Conservation (phyloP, 2,329 filamentous ascomycete genomes). For the Daldinia sp. region DNA sequence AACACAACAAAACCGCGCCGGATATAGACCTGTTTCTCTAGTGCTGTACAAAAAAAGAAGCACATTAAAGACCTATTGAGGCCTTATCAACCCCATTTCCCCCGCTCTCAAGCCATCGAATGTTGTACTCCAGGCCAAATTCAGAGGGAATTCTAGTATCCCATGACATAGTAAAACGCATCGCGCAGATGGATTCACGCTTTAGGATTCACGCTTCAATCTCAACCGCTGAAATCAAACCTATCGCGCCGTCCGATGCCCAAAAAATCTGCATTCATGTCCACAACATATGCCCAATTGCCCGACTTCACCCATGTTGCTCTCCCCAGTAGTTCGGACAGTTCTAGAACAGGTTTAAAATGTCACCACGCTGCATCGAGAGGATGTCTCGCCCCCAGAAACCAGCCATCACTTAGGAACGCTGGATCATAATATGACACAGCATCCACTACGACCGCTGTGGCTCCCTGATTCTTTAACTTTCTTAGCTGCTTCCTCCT, state of each 20-base stretch:
- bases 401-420: not conserved
- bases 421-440: constrained; percentile 46
- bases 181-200: constrained; percentile 13
- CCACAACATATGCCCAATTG: constrained; percentile 31
- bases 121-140: constrained; percentile 16
- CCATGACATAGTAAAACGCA: constrained; percentile 17
- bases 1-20: constrained; percentile 31
- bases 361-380: constrained; percentile 27
- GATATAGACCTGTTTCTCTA: constrained; percentile 19
- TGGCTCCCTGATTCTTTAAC: constrained; percentile 55
- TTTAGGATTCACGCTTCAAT: constrained; percentile 36
- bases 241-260: constrained; percentile 36
- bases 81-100: constrained; percentile 6
- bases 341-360: constrained; percentile 31
- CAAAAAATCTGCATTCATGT: constrained; percentile 28
- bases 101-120: constrained; percentile 2
- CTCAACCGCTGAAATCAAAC: constrained; percentile 21
- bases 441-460: constrained; percentile 45
- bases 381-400: constrained; percentile 13
- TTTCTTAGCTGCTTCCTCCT: constrained; percentile 70
- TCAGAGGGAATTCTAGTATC: constrained; percentile 12
- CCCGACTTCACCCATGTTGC: constrained; percentile 18
- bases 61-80: constrained; percentile 13
- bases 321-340: constrained; percentile 8
- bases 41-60: constrained; percentile 20